A percentile compares a stretch with the other conserved stretches of the same genome.
These are phyloP conservation scores for Pythium aquatile DNA, from an alignment of 352 stramenopile species.

Conservation along the genomic window DNA sequence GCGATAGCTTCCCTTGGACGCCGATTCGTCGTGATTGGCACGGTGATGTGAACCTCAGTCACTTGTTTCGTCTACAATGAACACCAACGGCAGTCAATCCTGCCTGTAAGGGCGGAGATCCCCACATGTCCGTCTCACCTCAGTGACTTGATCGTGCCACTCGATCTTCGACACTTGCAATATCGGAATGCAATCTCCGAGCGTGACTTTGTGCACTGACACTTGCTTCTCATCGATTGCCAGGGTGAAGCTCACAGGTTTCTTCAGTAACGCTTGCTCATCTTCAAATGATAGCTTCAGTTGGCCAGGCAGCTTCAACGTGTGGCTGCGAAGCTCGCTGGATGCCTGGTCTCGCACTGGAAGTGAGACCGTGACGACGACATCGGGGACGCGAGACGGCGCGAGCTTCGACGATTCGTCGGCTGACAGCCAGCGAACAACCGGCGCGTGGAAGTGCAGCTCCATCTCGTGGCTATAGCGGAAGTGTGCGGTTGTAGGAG, in stretches of 20 bases:
- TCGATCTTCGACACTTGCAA: conserved; percentile 39
- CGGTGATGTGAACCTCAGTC: conserved; percentile 33
- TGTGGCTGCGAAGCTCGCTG: neutral
- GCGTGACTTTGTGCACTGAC: conserved; percentile 32
- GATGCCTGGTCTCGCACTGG: conserved; percentile 8
- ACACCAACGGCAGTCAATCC: neutral
- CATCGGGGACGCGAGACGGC: conserved; percentile 11
- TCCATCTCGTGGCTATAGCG: conserved; percentile 13
- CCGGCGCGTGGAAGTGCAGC: conserved; percentile 18
- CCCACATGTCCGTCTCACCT: neutral
- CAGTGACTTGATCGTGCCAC: conserved; percentile 29
- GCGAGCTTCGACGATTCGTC: conserved; percentile 3
- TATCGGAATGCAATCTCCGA: conserved; percentile 53
- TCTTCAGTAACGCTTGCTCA: conserved; percentile 35
- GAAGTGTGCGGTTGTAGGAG: neutral
- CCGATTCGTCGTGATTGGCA: conserved; percentile 43
- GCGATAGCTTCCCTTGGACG: conserved; percentile 45
- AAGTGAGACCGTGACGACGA: conserved; percentile 15
- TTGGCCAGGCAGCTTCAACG: conserved; percentile 31
- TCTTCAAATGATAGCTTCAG: conserved; percentile 40
- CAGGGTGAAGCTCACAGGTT: conserved; percentile 44
- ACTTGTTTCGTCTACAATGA: conserved; percentile 23
- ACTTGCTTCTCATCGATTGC: conserved; percentile 29
- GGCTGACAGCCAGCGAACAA: conserved; percentile 7
- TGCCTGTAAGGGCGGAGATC: neutral